Evolutionary conservation across 2,329 filamentous ascomycete genomes (phyloP).

Genomic region (Pestalotiopsis sp.): DNA sequence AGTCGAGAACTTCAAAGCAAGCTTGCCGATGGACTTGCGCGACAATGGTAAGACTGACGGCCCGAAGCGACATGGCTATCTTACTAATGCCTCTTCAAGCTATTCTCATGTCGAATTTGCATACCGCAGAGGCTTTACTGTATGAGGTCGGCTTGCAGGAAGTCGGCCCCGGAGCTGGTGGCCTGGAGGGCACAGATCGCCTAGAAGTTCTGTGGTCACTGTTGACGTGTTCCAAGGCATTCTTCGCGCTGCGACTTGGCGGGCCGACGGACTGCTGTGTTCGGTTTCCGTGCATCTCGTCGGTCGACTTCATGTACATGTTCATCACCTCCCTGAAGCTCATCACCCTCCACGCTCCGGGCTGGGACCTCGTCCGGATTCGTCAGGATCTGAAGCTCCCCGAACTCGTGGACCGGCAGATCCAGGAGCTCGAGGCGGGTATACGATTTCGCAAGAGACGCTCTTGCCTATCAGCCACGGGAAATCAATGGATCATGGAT

Average conservation of each 20-base stretch:
- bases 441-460: not conserved
- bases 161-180: slow-evolving; percentile 29
- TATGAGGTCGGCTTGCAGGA: slow-evolving; percentile 50
- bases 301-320: slow-evolving; percentile 50
- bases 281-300: slow-evolving; percentile 44
- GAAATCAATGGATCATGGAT: not conserved
- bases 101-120: slow-evolving; percentile 42
- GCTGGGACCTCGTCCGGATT: slow-evolving; percentile 45
- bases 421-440: not conserved
- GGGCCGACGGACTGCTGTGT: slow-evolving; percentile 32
- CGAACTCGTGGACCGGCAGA: not conserved
- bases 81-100: slow-evolving; percentile 26
- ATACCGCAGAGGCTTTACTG: slow-evolving; percentile 49
- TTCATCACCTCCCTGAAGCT: slow-evolving; percentile 50
- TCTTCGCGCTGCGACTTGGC: slow-evolving; percentile 36
- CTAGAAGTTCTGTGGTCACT: slow-evolving; percentile 50
- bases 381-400: slow-evolving; percentile 35
- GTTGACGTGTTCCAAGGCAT: slow-evolving; percentile 40
- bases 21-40: slow-evolving; percentile 36
- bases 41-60: slow-evolving; percentile 34
- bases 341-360: slow-evolving; percentile 45
- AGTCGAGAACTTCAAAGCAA: slow-evolving; percentile 40
- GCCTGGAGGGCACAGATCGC: slow-evolving; percentile 40
- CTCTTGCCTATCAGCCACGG: not conserved
- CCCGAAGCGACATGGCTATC: not conserved